Base-by-base conservation (phyloP, 805 yeast species). In the Metschnikowia aberdeeniae region DNA sequence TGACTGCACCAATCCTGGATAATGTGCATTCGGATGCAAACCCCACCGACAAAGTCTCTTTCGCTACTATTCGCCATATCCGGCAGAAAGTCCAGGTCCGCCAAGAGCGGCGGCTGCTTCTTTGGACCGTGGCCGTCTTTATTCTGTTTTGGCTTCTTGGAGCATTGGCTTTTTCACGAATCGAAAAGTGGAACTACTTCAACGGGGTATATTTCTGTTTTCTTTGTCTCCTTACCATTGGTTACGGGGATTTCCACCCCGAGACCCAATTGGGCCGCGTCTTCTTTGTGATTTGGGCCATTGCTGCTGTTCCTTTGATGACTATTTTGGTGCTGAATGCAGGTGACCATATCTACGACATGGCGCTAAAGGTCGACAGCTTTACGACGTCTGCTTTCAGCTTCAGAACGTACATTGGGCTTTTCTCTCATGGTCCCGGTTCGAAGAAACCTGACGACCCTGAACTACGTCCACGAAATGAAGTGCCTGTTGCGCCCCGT, bases 221-320 rank as follows among this genome's bases (percentile, higher is more conserved):
- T 50, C 65, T 86, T 33, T 81, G 92, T 56, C 73, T 89, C 42
- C 64, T 88, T 6, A 86, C 96, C 0, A 84, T 89, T 45, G 96
- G 96, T 0, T 88, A 86, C 62, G 97, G 96, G 27, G 89, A 83
- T 57, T 81, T 70, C 53, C 70, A 80, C 1, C 95, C 96, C 1
- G 45, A 40, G 1, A 63, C 82, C 0, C 64, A 81, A 1, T 82
- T 85, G 5, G 95, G 95, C 0, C 66, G 84, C 34, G 76, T 84
- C 0, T 79, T 88, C 53, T 89, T 89, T 55, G 80, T 86, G 6
- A 64, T 80, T 8, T 89, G 96, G 96, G 84, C 89, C 0, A 60
- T 89, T 17, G 68, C 81, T 6, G 95, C 96, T 0, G 83, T 89
- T 19, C 97, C 97, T 1, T 69, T 88, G 42, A 88, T 89, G 95